Percentiles rank a stretch among this genome's conserved stretches.
Conservation (phyloP, 768 basidiomycete genomes). For the Crucibulum laeve region DNA sequence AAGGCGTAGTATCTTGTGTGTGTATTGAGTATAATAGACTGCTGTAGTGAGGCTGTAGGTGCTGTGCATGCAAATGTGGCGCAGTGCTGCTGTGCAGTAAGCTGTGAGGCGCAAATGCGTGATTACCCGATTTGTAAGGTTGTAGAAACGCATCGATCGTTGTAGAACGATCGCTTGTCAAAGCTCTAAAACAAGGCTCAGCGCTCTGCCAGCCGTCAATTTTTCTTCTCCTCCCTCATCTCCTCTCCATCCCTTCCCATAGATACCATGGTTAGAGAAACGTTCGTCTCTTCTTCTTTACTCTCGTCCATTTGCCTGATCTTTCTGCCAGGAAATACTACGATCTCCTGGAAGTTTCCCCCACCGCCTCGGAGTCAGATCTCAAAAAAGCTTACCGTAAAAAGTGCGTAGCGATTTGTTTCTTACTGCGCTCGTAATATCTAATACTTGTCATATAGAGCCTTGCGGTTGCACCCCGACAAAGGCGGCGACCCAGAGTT, state of each 20-base stretch:
- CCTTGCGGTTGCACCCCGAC: constrained; percentile 83
- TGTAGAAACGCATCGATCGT: constrained; percentile 38
- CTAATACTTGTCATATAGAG: constrained; percentile 39
- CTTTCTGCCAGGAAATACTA: constrained; percentile 71
- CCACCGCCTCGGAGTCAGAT: constrained; percentile 75
- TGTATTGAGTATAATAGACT: too few relatives aligned
- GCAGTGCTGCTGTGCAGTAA: too few relatives aligned
- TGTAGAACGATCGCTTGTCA: constrained; percentile 38
- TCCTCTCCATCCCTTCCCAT: constrained; percentile 12
- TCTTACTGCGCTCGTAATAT: constrained; percentile 1
- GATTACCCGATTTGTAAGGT: constrained; percentile 33
- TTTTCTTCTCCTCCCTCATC: constrained; percentile 12
- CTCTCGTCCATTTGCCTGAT: constrained; percentile 5
- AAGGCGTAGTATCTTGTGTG: too few relatives aligned
- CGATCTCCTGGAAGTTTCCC: constrained; percentile 84
- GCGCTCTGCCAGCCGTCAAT: constrained; percentile 12
- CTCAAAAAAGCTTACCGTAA: constrained; percentile 96
- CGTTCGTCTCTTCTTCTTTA: constrained; percentile 31
- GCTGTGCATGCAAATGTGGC: too few relatives aligned
- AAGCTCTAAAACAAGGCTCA: constrained; percentile 23
- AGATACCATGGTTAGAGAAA: constrained; percentile 63
- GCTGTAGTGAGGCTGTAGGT: too few relatives aligned
- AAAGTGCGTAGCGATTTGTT: constrained; percentile 47
- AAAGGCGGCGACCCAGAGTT: constrained; percentile 95
- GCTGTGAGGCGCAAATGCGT: background rate